Evolutionary conservation across 139 green algal genomes (phyloP).

Genomic region (Tetratostichococcus sp.): DNA sequence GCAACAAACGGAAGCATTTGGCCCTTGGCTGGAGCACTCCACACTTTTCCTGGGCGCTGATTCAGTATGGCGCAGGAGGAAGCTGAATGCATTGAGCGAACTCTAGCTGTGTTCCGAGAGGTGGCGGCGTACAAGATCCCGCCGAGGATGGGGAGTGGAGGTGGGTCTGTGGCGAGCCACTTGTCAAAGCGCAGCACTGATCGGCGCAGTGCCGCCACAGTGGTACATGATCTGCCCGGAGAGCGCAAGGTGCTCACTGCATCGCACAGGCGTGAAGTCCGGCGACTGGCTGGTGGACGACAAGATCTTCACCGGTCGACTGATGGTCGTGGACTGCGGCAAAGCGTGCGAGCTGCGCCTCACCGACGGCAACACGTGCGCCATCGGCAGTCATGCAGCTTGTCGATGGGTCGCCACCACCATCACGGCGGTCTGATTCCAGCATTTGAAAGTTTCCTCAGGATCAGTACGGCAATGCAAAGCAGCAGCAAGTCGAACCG

Average conservation of each 20-base stretch:
- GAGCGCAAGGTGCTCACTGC: neutral
- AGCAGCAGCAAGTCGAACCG: neutral
- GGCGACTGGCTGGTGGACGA: constrained; percentile 55
- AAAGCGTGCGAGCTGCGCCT: constrained; percentile 47
- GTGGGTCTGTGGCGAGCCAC: neutral
- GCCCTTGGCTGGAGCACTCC: no score
- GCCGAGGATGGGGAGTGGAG: constrained; percentile 15
- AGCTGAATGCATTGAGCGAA: constrained; percentile 20
- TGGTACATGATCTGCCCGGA: no score
- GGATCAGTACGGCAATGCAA: no score
- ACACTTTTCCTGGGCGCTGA: neutral
- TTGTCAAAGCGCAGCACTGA: no score
- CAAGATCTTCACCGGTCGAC: constrained; percentile 53
- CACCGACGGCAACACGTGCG: constrained; percentile 47
- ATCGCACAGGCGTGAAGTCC: constrained; percentile 28
- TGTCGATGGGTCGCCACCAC: no score
- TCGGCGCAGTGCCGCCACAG: no score
- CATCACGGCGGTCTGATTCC: no score
- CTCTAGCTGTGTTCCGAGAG: constrained; percentile 31
- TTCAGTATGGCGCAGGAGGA: neutral
- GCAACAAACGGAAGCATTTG: no score
- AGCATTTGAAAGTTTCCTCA: no score
- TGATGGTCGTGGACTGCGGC: constrained; percentile 38
- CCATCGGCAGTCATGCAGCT: no score
- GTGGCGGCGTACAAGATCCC: constrained; percentile 53